A percentile compares a stretch with the other conserved stretches of the same genome.
phyloP scores from a whole-genome alignment of 2,329 filamentous ascomycete species.

The Mycosphaerella arachidis region DNA sequence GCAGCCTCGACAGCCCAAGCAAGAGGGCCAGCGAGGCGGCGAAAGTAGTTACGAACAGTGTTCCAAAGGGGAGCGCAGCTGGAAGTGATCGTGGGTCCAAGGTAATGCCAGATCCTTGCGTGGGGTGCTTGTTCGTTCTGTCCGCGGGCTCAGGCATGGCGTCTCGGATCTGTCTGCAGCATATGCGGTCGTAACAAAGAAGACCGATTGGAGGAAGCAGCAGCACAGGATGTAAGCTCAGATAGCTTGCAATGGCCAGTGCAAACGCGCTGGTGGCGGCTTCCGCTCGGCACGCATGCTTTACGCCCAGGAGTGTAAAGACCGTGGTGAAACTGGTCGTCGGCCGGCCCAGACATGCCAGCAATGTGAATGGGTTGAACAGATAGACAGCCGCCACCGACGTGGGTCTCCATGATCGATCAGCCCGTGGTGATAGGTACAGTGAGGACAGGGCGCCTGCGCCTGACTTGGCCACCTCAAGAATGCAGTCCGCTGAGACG shows the following conservation, averaged over 20 bases:
- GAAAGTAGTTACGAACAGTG: slow-evolving; percentile 55
- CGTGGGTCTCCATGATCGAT: slow-evolving; percentile 68
- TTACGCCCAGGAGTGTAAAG: slow-evolving; percentile 77
- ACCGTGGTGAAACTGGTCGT: slow-evolving; percentile 86
- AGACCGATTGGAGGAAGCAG: slow-evolving; percentile 78
- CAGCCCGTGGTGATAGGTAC: slow-evolving; percentile 73
- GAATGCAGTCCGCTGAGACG: slow-evolving; percentile 73
- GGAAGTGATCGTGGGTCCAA: slow-evolving; percentile 20
- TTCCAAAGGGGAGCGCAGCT: slow-evolving; percentile 24
- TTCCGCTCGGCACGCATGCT: slow-evolving; percentile 71
- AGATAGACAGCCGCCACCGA: slow-evolving; percentile 80
- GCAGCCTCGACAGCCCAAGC: slow-evolving; percentile 64
- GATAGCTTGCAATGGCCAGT: slow-evolving; percentile 79
- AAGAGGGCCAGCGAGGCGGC: slow-evolving; percentile 55
- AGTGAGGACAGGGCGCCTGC: slow-evolving; percentile 69
- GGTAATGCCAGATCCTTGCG: not conserved
- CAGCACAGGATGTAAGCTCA: slow-evolving; percentile 86
- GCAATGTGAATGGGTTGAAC: slow-evolving; percentile 90
- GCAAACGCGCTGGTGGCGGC: slow-evolving; percentile 73
- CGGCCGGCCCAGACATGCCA: slow-evolving; percentile 83
- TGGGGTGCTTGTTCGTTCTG: not conserved
- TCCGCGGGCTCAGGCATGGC: not conserved
- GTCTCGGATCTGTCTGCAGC: slow-evolving; percentile 10
- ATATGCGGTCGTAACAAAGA: slow-evolving; percentile 64
- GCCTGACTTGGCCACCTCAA: slow-evolving; percentile 73